Conservation (phyloP, 225 moss, liverwort and hornwort genomes). For the Pseudisothecium myosuroides region DNA sequence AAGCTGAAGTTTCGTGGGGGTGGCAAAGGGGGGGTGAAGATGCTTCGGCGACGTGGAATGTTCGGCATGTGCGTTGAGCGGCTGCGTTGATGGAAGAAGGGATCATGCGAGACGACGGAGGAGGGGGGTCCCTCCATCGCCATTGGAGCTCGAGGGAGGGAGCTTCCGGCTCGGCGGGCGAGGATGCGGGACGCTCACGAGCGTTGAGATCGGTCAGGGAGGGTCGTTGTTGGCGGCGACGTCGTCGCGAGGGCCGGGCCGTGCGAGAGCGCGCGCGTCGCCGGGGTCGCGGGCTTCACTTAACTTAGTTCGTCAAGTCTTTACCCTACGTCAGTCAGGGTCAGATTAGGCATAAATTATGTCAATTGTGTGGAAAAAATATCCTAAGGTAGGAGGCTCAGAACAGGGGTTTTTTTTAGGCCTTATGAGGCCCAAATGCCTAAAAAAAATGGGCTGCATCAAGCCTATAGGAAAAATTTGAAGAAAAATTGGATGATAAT, state of each 20-base stretch:
- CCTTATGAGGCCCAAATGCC: no score
- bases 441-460: no score
- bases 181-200: not conserved
- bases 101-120: not conserved
- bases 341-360: no score
- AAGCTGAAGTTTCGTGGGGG: not conserved
- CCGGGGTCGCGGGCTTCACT: not conserved
- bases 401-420: no score
- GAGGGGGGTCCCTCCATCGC: constrained; percentile 5
- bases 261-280: not conserved
- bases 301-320: not conserved
- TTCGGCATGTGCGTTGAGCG: not conserved
- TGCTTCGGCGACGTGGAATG: not conserved
- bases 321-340: not conserved
- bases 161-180: not conserved
- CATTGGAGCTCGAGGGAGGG: not conserved
- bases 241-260: not conserved
- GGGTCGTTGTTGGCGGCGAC: not conserved
- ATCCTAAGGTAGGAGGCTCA: no score
- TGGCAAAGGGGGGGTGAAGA: not conserved
- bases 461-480: no score
- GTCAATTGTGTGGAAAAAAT: not conserved
- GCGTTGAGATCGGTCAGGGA: not conserved
- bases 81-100: not conserved
- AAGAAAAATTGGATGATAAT: no score